phyloP scores from a whole-genome alignment of 2,329 filamentous ascomycete species.

The Parastagonospora nodorum region DNA sequence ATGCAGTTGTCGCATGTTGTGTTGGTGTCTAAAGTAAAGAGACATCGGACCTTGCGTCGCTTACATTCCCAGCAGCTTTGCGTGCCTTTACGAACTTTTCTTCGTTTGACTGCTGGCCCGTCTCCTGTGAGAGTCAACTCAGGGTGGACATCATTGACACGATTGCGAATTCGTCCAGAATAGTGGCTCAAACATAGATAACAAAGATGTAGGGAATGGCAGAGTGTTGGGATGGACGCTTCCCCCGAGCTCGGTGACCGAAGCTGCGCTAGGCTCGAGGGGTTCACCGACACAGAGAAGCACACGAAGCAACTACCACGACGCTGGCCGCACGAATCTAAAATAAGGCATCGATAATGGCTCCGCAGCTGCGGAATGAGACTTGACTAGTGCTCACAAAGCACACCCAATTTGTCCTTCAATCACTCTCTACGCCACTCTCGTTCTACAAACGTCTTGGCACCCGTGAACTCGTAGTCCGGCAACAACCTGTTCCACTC shows the following conservation, averaged over 20 bases:
- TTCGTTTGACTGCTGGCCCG: conserved; percentile 7
- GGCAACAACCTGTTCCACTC: conserved; percentile 53
- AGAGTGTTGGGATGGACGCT: background rate
- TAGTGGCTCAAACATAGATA: background rate
- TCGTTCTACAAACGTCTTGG: conserved; percentile 46
- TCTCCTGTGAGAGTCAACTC: background rate
- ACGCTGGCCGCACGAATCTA: no score
- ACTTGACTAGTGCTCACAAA: background rate
- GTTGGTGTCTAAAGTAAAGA: conserved; percentile 9
- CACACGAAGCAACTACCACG: no score
- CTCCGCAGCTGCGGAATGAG: no score
- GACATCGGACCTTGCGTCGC: conserved; percentile 32
- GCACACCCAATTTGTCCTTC: background rate
- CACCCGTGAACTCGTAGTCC: conserved; percentile 47
- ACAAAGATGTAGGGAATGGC: background rate
- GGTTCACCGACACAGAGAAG: no score
- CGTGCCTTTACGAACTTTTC: conserved; percentile 46
- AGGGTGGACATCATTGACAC: background rate
- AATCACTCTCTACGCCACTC: conserved; percentile 42
- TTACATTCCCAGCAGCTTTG: conserved; percentile 48
- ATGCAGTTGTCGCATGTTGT: conserved; percentile 19
- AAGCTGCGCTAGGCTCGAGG: no score
- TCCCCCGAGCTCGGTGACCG: background rate
- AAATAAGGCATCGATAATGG: no score
- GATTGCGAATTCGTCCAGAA: background rate